Base-by-base conservation (phyloP, 768 basidiomycete genomes). In the Rhizopogon sp. region DNA sequence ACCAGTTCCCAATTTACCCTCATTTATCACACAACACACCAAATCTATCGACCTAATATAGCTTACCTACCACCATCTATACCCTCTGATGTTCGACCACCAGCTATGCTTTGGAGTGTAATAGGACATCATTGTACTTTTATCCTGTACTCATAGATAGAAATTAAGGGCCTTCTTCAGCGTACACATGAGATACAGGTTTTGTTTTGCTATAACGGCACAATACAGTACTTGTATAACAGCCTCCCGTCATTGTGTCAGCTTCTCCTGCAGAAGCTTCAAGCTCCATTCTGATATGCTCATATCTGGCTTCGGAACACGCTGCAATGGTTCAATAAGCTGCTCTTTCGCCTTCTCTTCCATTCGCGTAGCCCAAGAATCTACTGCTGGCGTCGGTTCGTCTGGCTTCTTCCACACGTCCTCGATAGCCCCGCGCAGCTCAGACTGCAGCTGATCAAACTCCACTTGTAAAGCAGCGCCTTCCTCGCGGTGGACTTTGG, bases 391-490 rank as follows among this genome's bases (percentile, higher is more conserved):
- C 6, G 58, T 63, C 17, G 58, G 58, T 17, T 64, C 69, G 17
- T 68, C 71, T 10, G 73, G 58, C 58, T 74, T 77, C 49, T 69
- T 74, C 90, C 90, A 93, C 8, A 88, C 78, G 55, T 82, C 83
- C 13, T 86, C 82, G 13, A 91, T 64, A 6, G 80, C 79, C 16
- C 72, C 71, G 8, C 72, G 67, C 11, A 89, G 62, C 68, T 87
- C 85, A 31, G 57, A 59, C 57, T 85, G 79, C 56, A 95, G 87
- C 0, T 70, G 67, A 3, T 61, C 57, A 1, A 92, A 69, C 43
- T 84, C 80, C 5, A 70, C 62, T 66, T 96, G 92, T 55, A 97
- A 70, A 1, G 70, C 72, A 39, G 66, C 59, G 0, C 87, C 93
- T 57, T 90, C 87, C n/a, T 72, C 69, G 1, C 81, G 77, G 64